Evolutionary conservation across 148 eudicot species (phyloP).

Genomic region (Vaccinium myrtillus): DNA sequence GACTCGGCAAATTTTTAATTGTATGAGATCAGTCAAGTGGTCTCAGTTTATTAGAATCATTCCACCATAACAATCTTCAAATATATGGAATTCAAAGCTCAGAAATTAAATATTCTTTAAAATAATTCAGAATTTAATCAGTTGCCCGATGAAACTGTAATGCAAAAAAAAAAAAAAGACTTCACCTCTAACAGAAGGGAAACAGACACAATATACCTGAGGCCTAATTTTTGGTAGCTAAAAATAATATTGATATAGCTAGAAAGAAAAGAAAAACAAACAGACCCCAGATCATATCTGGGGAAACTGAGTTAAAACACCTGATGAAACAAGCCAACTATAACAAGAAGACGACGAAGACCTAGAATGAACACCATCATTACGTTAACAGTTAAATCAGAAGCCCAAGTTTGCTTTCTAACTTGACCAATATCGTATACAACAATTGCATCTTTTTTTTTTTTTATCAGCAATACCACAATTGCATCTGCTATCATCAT

Average conservation of each 20-base stretch:
- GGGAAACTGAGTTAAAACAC: not conserved
- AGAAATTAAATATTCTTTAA: not conserved
- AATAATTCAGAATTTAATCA: no score
- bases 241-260: not conserved
- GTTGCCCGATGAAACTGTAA: not conserved
- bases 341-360: no score
- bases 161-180: not conserved
- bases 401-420: no score
- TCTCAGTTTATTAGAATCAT: not conserved
- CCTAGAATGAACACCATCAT: no score
- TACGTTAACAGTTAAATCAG: no score
- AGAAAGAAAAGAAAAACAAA: no score
- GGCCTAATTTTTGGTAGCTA: not conserved
- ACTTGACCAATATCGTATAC: no score
- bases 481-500: not conserved
- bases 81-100: not conserved
- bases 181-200: not conserved
- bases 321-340: not conserved
- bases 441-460: no score
- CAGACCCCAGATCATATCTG: not conserved
- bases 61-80: not conserved
- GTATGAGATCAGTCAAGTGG: no score
- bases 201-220: not conserved
- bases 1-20: not conserved
- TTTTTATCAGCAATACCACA: no score